phyloP scores from a whole-genome alignment of 257 asterid genomes.

The Salvia rosmarinus region DNA sequence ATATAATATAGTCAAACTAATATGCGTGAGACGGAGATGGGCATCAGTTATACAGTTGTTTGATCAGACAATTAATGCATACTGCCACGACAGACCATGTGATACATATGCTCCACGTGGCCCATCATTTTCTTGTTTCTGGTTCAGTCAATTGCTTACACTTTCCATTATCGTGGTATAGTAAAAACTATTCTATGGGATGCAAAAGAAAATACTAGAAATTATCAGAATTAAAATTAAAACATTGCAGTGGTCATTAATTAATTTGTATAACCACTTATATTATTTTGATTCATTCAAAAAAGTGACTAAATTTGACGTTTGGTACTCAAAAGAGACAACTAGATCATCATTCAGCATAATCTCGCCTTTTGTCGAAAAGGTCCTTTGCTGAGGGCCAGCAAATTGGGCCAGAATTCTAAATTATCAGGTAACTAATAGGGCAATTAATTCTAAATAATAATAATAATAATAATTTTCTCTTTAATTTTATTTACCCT shows the following conservation, averaged over 20 bases:
- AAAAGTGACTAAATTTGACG: constrained; percentile 30
- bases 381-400: constrained; percentile 10
- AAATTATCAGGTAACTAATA: background rate
- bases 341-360: constrained; percentile 26
- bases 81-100: constrained; percentile 26
- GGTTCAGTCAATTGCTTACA: background rate
- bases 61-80: constrained; percentile 12
- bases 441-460: too few relatives aligned
- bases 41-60: background rate
- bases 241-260: background rate
- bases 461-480: too few relatives aligned
- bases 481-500: too few relatives aligned
- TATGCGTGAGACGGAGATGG: constrained; percentile 3
- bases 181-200: background rate
- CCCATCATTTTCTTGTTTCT: constrained; percentile 20
- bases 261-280: background rate
- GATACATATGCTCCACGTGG: constrained; percentile 25
- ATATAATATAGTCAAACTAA: background rate
- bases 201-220: background rate
- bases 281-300: constrained; percentile 9
- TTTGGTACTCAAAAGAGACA: constrained; percentile 24
- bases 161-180: background rate
- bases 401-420: constrained; percentile 27
- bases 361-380: constrained; percentile 23
- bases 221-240: background rate